A percentile compares a stretch with the other conserved stretches of the same genome.
These are phyloP conservation scores for Ogataea methylovora DNA, from an alignment of 805 yeast species.

Conservation along the genomic window DNA sequence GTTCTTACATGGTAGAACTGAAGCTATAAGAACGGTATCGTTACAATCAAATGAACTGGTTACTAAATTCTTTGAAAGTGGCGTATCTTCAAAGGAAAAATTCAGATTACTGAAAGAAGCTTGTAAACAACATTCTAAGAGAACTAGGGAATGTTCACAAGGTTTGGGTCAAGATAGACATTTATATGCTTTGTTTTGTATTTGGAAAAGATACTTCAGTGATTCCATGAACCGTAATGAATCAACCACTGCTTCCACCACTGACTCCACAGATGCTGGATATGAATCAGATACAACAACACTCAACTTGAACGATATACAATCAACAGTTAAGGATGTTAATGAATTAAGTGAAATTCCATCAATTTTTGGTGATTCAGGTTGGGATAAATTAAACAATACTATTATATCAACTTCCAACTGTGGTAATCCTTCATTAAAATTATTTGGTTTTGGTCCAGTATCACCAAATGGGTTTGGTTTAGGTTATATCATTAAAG, in stretches of 20 bases:
- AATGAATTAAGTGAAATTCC: conserved; percentile 44
- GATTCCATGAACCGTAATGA: conserved; percentile 11
- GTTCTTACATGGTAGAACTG: conserved; percentile 87
- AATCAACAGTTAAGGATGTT: conserved; percentile 14
- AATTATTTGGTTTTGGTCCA: conserved; percentile 88
- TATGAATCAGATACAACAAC: conserved; percentile 25
- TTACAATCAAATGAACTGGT: conserved; percentile 75
- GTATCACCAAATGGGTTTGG: conserved; percentile 88
- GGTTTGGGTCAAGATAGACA: conserved; percentile 94
- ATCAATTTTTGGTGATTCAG: conserved; percentile 70
- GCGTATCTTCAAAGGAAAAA: conserved; percentile 51
- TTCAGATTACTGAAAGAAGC: conserved; percentile 56
- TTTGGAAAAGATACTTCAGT: conserved; percentile 64
- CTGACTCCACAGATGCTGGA: conserved; percentile 16
- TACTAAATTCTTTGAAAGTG: conserved; percentile 70
- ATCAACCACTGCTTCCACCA: conserved; percentile 6
- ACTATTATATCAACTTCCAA: conserved; percentile 78
- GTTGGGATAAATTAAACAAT: conserved; percentile 82
- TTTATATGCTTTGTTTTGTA: conserved; percentile 76
- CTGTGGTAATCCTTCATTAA: conserved; percentile 87
- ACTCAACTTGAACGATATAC: conserved; percentile 18
- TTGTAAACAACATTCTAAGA: conserved; percentile 59
- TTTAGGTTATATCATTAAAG: conserved; percentile 83
- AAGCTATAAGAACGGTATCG: conserved; percentile 82
- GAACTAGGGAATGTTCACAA: conserved; percentile 59